Evolutionary conservation across 2,329 filamentous ascomycete genomes (phyloP).

Genomic region (Talaromyces sp.): DNA sequence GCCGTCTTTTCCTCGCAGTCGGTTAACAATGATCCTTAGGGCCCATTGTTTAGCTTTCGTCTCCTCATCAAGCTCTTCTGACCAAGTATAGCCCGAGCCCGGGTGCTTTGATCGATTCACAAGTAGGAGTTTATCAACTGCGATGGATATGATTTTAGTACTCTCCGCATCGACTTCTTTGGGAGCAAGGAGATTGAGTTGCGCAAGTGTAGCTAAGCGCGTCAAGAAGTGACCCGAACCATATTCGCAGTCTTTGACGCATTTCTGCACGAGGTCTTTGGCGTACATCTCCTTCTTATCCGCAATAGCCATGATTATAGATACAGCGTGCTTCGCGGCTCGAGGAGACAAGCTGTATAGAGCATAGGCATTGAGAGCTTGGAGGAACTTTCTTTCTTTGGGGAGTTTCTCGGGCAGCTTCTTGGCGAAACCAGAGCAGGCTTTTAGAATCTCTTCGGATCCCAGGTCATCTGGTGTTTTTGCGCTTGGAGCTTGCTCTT

Average conservation of each 20-base stretch:
- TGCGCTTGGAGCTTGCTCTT: slow-evolving; percentile 72
- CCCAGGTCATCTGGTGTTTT: slow-evolving; percentile 65
- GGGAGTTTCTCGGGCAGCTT: slow-evolving; percentile 82
- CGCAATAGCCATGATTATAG: slow-evolving; percentile 75
- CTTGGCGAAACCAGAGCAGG: slow-evolving; percentile 85
- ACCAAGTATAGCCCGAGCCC: slow-evolving; percentile 63
- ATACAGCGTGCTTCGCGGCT: slow-evolving; percentile 89
- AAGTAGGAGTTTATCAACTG: slow-evolving; percentile 70
- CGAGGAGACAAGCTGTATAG: slow-evolving; percentile 75
- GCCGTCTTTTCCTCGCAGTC: slow-evolving; percentile 65
- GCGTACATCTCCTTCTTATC: slow-evolving; percentile 81
- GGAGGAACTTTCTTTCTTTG: slow-evolving; percentile 72
- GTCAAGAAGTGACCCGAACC: slow-evolving; percentile 70
- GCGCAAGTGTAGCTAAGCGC: slow-evolving; percentile 49
- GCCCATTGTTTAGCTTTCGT: slow-evolving; percentile 79
- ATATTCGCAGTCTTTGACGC: slow-evolving; percentile 70
- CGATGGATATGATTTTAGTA: slow-evolving; percentile 74
- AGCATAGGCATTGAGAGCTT: slow-evolving; percentile 79
- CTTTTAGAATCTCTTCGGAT: slow-evolving; percentile 88
- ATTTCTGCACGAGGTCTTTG: slow-evolving; percentile 74
- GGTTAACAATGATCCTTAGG: slow-evolving; percentile 81
- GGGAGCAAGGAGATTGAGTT: slow-evolving; percentile 73
- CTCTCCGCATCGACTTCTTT: slow-evolving; percentile 69
- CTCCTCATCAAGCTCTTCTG: slow-evolving; percentile 72
- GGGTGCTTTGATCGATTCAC: slow-evolving; percentile 58